phyloP scores from a whole-genome alignment of 1,139 yeast species.

The Candida mesenterica region DNA sequence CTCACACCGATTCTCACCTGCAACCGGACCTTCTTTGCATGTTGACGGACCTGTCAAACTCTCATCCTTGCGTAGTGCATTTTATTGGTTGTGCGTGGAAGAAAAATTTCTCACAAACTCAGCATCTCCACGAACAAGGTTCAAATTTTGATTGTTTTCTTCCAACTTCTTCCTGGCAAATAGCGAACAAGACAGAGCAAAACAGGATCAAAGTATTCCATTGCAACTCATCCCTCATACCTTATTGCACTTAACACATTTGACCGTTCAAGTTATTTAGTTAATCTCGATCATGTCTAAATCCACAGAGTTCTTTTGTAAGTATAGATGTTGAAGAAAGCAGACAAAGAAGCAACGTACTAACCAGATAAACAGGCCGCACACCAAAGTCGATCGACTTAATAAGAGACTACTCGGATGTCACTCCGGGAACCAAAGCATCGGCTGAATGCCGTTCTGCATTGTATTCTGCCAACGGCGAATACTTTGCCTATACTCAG shows the following conservation, averaged over 20 bases:
- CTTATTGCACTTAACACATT: background rate
- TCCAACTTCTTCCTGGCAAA: background rate
- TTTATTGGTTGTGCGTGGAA: too few species aligned
- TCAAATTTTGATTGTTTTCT: constrained; percentile 3
- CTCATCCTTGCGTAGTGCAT: too few species aligned
- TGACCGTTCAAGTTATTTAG: constrained; percentile 1
- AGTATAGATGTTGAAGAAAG: too few species aligned
- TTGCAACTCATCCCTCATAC: background rate
- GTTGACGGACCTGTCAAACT: too few species aligned
- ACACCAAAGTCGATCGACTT: constrained; percentile 19
- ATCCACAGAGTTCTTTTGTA: constrained; percentile 20
- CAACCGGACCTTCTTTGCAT: too few species aligned
- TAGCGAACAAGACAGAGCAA: background rate
- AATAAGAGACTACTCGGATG: constrained; percentile 17
- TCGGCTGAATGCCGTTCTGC: constrained; percentile 45
- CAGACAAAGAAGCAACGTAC: constrained; percentile 4
- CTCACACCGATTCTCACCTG: too few species aligned
- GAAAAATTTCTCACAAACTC: constrained; percentile 3
- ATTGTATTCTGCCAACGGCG: constrained; percentile 53
- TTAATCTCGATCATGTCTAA: constrained; percentile 15
- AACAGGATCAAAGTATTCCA: background rate
- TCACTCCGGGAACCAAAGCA: constrained; percentile 20
- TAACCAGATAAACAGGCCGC: constrained; percentile 17
- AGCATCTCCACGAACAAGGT: constrained; percentile 1
- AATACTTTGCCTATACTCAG: constrained; percentile 57